phyloP scores from a whole-genome alignment of 768 basidiomycete species.

The Hygrocybe punicea region DNA sequence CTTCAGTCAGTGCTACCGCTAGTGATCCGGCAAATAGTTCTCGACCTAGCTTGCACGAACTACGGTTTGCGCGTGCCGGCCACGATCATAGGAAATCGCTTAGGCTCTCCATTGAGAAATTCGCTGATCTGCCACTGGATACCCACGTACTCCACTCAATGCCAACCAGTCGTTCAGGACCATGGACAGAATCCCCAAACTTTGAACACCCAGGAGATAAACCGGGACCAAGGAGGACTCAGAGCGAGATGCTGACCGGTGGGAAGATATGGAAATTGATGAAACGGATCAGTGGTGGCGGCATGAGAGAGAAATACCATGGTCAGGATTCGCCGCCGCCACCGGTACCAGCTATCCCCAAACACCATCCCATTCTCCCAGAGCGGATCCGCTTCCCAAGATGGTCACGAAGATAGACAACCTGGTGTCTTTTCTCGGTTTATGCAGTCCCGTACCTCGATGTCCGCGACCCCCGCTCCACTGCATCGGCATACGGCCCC shows the following conservation, averaged over 20 bases:
- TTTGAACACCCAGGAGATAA: neutral
- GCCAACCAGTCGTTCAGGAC: neutral
- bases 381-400: slow-evolving; percentile 12
- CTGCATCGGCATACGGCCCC: slow-evolving; percentile 7
- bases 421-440: slow-evolving; percentile 17
- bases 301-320: slow-evolving; percentile 54
- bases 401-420: slow-evolving; percentile 14
- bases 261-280: slow-evolving; percentile 64
- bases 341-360: slow-evolving; percentile 61
- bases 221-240: neutral
- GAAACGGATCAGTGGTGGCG: slow-evolving; percentile 66
- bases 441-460: slow-evolving; percentile 23
- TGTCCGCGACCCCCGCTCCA: slow-evolving; percentile 14
- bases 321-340: slow-evolving; percentile 38
- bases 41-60: slow-evolving; percentile 1
- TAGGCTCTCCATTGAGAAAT: slow-evolving; percentile 35
- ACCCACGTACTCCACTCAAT: neutral
- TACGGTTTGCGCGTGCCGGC: slow-evolving; percentile 1
- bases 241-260: slow-evolving; percentile 15
- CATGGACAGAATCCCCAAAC: neutral
- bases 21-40: neutral
- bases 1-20: slow-evolving; percentile 2
- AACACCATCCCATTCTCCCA: slow-evolving; percentile 30
- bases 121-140: slow-evolving; percentile 8
- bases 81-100: slow-evolving; percentile 25